phyloP scores from a whole-genome alignment of 2,329 filamentous ascomycete genomes.

The Cercospora berteroae region DNA sequence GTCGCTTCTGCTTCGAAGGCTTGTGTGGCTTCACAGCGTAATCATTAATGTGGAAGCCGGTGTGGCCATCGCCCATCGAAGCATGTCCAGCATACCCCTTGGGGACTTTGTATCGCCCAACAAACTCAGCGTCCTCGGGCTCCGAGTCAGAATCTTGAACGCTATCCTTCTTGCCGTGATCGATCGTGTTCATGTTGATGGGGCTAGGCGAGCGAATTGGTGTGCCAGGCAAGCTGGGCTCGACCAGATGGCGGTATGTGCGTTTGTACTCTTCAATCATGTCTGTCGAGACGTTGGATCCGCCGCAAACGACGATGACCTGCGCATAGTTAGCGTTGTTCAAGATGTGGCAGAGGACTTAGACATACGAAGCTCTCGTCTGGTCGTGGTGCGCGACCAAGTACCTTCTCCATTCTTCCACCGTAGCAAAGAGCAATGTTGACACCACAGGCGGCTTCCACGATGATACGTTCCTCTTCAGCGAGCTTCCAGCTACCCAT shows the following conservation, averaged over 20 bases:
- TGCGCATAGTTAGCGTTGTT: not conserved
- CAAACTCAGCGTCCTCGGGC: not conserved
- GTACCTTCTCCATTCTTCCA: slow-evolving; percentile 56
- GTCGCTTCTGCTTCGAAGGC: slow-evolving; percentile 7
- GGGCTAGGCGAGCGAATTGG: slow-evolving; percentile 6
- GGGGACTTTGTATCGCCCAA: slow-evolving; percentile 1
- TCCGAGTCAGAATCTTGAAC: slow-evolving; percentile 4
- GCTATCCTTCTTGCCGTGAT: slow-evolving; percentile 3
- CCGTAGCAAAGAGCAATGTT: slow-evolving; percentile 69
- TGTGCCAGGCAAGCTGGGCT: slow-evolving; percentile 5
- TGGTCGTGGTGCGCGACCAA: slow-evolving; percentile 60
- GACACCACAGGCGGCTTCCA: slow-evolving; percentile 85
- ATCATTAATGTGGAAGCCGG: slow-evolving; percentile 1
- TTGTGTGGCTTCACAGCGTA: not conserved
- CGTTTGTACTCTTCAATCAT: slow-evolving; percentile 52
- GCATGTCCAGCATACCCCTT: slow-evolving; percentile 10
- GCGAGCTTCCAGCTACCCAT: slow-evolving; percentile 73
- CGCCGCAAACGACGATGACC: slow-evolving; percentile 78
- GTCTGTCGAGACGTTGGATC: slow-evolving; percentile 52
- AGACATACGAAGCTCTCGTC: slow-evolving; percentile 62
- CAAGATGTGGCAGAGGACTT: not conserved
- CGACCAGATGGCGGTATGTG: slow-evolving; percentile 35
- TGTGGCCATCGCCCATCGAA: slow-evolving; percentile 8
- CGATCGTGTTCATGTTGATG: slow-evolving; percentile 5
- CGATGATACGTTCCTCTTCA: slow-evolving; percentile 76